A percentile compares a stretch with the other conserved stretches of the same genome.
These are phyloP conservation scores for Schwanniomyces yamadae DNA, from an alignment of 805 yeast genomes.

Conservation along the genomic window DNA sequence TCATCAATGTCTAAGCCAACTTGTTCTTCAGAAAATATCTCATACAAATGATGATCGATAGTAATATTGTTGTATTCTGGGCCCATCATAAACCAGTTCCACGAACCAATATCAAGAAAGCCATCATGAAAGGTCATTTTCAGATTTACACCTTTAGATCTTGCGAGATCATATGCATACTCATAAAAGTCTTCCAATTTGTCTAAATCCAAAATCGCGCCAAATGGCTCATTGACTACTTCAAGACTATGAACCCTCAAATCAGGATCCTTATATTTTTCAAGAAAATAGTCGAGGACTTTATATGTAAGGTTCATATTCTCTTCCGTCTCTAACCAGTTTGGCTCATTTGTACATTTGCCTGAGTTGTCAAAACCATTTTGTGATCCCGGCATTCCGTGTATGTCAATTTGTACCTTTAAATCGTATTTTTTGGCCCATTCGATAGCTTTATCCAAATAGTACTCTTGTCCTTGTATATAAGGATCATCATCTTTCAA, in stretches of 20 bases:
- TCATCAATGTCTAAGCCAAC: constrained; percentile 29
- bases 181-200: constrained; percentile 28
- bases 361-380: constrained; percentile 88
- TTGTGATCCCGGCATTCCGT: constrained; percentile 82
- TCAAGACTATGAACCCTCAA: constrained; percentile 31
- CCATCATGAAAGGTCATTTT: constrained; percentile 66
- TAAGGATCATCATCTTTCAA: constrained; percentile 54
- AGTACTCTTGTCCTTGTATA: constrained; percentile 62
- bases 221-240: constrained; percentile 41
- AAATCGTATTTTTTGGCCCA: constrained; percentile 65
- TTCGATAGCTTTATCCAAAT: constrained; percentile 60
- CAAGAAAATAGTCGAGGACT: constrained; percentile 14
- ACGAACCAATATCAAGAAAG: constrained; percentile 53
- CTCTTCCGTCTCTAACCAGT: constrained; percentile 13
- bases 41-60: constrained; percentile 43
- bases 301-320: constrained; percentile 11
- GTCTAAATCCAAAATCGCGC: constrained; percentile 20
- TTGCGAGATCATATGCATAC: constrained; percentile 30
- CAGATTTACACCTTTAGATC: constrained; percentile 32
- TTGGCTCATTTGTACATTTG: constrained; percentile 34
- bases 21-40: constrained; percentile 28
- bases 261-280: constrained; percentile 13
- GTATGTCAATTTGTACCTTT: constrained; percentile 73
- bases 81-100: constrained; percentile 43
- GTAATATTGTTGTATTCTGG: constrained; percentile 31